Evolutionary conservation across 139 green algal genomes (phyloP).

Genomic region (Zygnema cylindricum): DNA sequence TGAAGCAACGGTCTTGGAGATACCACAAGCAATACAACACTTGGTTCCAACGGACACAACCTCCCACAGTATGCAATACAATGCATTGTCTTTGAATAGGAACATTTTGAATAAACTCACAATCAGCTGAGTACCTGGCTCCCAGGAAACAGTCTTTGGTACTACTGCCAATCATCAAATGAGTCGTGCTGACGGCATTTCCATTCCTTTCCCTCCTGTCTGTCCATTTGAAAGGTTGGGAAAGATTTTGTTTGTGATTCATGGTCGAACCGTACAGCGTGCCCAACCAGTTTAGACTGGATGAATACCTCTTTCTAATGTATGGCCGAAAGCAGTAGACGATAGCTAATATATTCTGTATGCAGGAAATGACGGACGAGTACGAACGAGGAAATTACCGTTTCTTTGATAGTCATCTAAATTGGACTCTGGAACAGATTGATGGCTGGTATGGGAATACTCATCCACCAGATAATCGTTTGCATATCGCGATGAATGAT

Average conservation of each 20-base stretch:
- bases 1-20: constrained; percentile 92
- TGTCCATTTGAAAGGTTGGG: not conserved
- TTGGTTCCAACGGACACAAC: constrained; percentile 91
- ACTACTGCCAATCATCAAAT: not conserved
- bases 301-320: too few species aligned
- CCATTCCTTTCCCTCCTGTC: not conserved
- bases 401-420: constrained; percentile 68
- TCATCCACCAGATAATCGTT: not conserved
- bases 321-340: too few species aligned
- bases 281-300: too few species aligned
- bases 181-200: not conserved
- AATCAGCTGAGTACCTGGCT: not conserved
- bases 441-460: constrained; percentile 1
- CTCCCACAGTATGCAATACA: constrained; percentile 44
- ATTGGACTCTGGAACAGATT: constrained; percentile 1
- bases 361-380: constrained; percentile 75
- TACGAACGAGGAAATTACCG: constrained; percentile 76
- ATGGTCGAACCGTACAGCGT: too few species aligned
- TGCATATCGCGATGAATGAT: not conserved
- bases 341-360: too few species aligned
- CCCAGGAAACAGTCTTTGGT: not conserved
- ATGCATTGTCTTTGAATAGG: constrained; percentile 1
- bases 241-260: constrained; percentile 5
- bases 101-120: not conserved
- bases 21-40: constrained; percentile 92